Evolutionary conservation across 2,329 filamentous ascomycete genomes (phyloP).

Genomic region (Trichoderma aggressivum): DNA sequence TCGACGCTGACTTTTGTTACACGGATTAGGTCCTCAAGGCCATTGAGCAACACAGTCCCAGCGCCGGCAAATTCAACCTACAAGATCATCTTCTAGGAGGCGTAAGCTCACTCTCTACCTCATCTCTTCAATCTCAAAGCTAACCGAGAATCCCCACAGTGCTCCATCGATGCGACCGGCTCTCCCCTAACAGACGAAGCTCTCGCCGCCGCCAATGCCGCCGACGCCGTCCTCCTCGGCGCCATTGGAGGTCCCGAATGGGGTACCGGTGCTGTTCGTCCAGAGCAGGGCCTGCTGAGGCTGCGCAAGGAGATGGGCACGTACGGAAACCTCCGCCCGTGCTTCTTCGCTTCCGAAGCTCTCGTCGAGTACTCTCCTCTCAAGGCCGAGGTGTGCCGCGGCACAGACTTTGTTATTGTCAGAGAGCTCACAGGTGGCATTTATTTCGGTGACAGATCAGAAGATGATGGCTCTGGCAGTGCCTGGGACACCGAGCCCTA

Average conservation of each 20-base stretch:
- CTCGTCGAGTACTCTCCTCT: constrained; percentile 83
- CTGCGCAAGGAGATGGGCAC: constrained; percentile 92
- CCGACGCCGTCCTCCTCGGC: constrained; percentile 86
- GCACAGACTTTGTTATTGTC: constrained; percentile 88
- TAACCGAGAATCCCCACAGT: constrained; percentile 46
- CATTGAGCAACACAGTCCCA: constrained; percentile 67
- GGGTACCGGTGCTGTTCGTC: constrained; percentile 83
- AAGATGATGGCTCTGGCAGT: constrained; percentile 67
- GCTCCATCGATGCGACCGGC: constrained; percentile 81
- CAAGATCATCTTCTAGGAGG: constrained; percentile 88
- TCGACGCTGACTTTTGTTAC: background rate
- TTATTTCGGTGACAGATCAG: constrained; percentile 82
- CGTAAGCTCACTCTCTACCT: constrained; percentile 52
- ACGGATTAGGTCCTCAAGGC: constrained; percentile 66
- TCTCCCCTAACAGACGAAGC: constrained; percentile 78
- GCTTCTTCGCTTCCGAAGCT: constrained; percentile 87
- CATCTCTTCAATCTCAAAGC: background rate
- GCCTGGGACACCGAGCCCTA: constrained; percentile 88
- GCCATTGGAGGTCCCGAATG: constrained; percentile 97
- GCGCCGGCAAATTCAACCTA: constrained; percentile 77
- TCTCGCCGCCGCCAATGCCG: constrained; percentile 75
- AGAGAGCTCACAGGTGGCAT: constrained; percentile 90
- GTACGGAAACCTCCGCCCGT: constrained; percentile 93
- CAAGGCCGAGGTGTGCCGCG: constrained; percentile 78
- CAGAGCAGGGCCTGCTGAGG: constrained; percentile 85